Evolutionary conservation across 352 stramenopile species (phyloP).

Genomic region (Globisporangium spiculum): DNA sequence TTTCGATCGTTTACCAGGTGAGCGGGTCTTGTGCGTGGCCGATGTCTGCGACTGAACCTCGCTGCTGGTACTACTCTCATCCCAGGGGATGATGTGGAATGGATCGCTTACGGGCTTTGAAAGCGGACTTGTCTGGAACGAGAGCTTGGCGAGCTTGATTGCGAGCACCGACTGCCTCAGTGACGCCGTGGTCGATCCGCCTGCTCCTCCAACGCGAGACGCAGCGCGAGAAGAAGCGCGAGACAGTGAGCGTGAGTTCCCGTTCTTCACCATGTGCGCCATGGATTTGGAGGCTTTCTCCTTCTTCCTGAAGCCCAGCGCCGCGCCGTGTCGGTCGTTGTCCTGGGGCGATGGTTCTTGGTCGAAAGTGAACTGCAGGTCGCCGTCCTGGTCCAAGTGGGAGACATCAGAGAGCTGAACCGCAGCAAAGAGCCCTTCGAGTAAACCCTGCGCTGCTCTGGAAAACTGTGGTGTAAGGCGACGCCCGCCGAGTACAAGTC

Average conservation of each 20-base stretch:
- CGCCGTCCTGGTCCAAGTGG: neutral
- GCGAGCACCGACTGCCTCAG: slow-evolving; percentile 23
- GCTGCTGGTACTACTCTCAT: slow-evolving; percentile 5
- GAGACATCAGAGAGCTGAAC: neutral
- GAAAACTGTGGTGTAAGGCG: slow-evolving; percentile 3
- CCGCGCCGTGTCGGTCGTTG: slow-evolving; percentile 8
- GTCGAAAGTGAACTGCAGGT: slow-evolving; percentile 13
- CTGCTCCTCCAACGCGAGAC: slow-evolving; percentile 32
- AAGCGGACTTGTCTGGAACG: slow-evolving; percentile 12
- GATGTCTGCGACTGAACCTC: slow-evolving; percentile 3
- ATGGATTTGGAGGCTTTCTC: slow-evolving; percentile 15
- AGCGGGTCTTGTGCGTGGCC: neutral
- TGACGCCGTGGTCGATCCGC: slow-evolving; percentile 14
- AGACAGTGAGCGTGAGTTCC: slow-evolving; percentile 21
- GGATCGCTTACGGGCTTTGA: slow-evolving; percentile 2
- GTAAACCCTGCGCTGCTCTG: slow-evolving; percentile 1
- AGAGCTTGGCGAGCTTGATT: slow-evolving; percentile 33
- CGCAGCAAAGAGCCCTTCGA: slow-evolving; percentile 10
- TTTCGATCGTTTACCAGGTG: neutral
- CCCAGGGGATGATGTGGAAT: slow-evolving; percentile 18
- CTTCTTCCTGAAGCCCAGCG: slow-evolving; percentile 8
- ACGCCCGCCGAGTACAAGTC: neutral
- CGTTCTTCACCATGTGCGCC: slow-evolving; percentile 15
- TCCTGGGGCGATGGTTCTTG: neutral
- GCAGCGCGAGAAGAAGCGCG: slow-evolving; percentile 31